phyloP scores from a whole-genome alignment of 2,329 filamentous ascomycete genomes.

The Chaetoscypha palmicola region DNA sequence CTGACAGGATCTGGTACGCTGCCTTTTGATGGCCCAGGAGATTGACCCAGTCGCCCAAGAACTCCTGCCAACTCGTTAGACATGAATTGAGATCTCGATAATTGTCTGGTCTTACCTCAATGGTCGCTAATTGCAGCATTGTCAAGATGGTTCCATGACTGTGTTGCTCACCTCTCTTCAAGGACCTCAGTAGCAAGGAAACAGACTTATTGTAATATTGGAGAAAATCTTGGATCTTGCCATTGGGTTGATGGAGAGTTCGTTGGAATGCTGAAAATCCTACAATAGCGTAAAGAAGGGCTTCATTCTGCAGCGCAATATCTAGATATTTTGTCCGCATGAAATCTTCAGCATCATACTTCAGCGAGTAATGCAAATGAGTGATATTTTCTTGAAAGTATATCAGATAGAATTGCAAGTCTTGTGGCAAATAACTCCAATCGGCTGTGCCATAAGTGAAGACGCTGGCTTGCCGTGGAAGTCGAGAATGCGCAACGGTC shows the following conservation, averaged over 20 bases:
- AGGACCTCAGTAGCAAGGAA: conserved; percentile 61
- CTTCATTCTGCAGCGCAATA: conserved; percentile 68
- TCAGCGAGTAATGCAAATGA: conserved; percentile 75
- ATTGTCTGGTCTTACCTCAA: too few relatives aligned
- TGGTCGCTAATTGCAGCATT: conserved; percentile 84
- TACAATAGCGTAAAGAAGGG: conserved; percentile 77
- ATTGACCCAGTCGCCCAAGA: conserved; percentile 91
- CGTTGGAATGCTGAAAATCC: conserved; percentile 86
- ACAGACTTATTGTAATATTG: conserved; percentile 89
- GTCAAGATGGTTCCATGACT: conserved; percentile 72
- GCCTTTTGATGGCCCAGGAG: conserved; percentile 88
- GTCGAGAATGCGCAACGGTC: conserved; percentile 8
- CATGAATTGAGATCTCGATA: too few relatives aligned
- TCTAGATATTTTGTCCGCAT: conserved; percentile 64
- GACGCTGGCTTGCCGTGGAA: conserved; percentile 18
- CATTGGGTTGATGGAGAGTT: conserved; percentile 61
- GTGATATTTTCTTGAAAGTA: conserved; percentile 75
- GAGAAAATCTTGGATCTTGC: conserved; percentile 74
- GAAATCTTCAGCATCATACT: conserved; percentile 64
- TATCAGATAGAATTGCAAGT: conserved; percentile 70
- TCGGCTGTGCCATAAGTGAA: conserved; percentile 31
- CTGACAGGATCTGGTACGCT: conserved; percentile 71
- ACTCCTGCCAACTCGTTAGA: conserved; percentile 67
- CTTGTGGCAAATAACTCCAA: conserved; percentile 54
- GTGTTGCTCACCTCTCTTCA: conserved; percentile 65